These are phyloP conservation scores for Geotrichum ghanense DNA, from an alignment of 805 yeast genomes.

Conservation along the genomic window DNA sequence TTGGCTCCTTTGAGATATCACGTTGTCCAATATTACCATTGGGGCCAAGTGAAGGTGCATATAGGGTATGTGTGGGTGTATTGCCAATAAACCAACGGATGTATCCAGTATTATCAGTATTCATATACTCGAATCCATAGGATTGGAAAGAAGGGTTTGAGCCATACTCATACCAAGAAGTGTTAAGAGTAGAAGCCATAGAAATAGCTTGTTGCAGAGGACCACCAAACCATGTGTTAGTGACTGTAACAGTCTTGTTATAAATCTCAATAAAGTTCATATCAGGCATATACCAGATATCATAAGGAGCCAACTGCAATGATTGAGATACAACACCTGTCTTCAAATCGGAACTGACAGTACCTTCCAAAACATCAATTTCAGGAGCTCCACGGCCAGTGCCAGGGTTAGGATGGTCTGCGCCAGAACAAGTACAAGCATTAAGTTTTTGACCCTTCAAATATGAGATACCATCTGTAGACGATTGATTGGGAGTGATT, in stretches of 20 bases:
- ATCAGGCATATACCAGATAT: conserved; percentile 90
- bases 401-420: conserved; percentile 82
- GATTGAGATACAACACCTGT: conserved; percentile 84
- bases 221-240: conserved; percentile 88
- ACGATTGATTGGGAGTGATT: conserved; percentile 85
- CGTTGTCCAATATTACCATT: conserved; percentile 87
- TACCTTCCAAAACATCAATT: conserved; percentile 86
- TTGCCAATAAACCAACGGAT: conserved; percentile 81
- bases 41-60: conserved; percentile 70
- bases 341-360: conserved; percentile 38
- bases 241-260: conserved; percentile 55
- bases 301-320: conserved; percentile 84
- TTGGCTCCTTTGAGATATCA: conserved; percentile 77
- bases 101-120: conserved; percentile 63
- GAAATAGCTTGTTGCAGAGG: conserved; percentile 91
- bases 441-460: conserved; percentile 75
- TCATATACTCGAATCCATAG: conserved; percentile 67
- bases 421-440: conserved; percentile 70
- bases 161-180: conserved; percentile 71
- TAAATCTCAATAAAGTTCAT: conserved; percentile 66
- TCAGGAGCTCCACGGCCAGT: conserved; percentile 92
- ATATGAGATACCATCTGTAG: conserved; percentile 79
- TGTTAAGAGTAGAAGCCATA: conserved; percentile 65
- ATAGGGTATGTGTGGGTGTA: conserved; percentile 60
- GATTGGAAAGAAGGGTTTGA: conserved; percentile 45